These are phyloP conservation scores for Ascochyta clinopodiicola DNA, from an alignment of 2,329 filamentous ascomycete species.

Conservation along the genomic window DNA sequence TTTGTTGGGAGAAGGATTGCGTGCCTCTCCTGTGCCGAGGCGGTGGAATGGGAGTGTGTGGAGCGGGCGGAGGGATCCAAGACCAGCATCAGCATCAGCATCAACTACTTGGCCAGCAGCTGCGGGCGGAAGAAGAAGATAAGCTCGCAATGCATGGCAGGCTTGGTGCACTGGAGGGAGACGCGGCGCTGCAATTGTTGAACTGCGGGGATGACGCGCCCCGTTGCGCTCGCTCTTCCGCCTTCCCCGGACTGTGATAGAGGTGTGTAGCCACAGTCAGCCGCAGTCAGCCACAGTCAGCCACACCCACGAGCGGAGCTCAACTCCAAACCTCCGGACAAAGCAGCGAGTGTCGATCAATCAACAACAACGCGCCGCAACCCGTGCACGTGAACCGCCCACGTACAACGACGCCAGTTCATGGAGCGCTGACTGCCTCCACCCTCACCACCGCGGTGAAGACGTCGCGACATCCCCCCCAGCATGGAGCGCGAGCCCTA, in stretches of 20 bases:
- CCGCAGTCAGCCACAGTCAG: neutral
- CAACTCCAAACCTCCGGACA: neutral
- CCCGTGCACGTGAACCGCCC: no score
- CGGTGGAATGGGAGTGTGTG: constrained; percentile 9
- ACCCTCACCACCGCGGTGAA: constrained; percentile 1
- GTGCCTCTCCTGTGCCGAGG: constrained; percentile 5
- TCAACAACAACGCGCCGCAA: no score
- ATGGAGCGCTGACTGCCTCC: constrained; percentile 3
- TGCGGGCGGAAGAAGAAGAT: constrained; percentile 1
- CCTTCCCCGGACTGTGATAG: neutral
- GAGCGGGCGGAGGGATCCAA: neutral
- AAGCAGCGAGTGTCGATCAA: neutral
- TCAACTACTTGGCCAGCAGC: constrained; percentile 12
- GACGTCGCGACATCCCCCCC: neutral
- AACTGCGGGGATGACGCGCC: constrained; percentile 10
- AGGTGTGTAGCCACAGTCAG: neutral
- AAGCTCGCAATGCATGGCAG: constrained; percentile 15
- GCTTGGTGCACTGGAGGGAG: constrained; percentile 6
- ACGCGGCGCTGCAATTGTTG: constrained; percentile 8
- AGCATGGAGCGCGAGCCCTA: constrained; percentile 49
- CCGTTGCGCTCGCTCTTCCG: neutral
- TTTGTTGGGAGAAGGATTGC: constrained; percentile 6
- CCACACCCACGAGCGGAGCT: neutral
- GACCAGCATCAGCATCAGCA: neutral
- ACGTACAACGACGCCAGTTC: neutral